phyloP scores from a whole-genome alignment of 2,329 filamentous ascomycete genomes.

The Curvularia eragrostidis region DNA sequence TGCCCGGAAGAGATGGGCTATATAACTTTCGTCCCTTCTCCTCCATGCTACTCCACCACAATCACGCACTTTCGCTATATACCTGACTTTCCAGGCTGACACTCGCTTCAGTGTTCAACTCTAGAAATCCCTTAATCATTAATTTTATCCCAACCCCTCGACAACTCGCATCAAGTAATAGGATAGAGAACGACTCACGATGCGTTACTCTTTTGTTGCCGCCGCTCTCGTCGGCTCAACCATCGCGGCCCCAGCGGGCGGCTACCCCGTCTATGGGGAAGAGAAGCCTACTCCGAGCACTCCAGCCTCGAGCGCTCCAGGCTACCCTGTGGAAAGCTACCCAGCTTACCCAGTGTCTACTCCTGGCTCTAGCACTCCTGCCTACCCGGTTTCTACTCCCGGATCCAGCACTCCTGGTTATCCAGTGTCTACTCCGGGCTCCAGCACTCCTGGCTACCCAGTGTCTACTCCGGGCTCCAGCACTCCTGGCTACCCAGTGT shows the following conservation, averaged over 20 bases:
- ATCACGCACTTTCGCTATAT: constrained; percentile 42
- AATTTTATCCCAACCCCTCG: constrained; percentile 24
- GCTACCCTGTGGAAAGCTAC: constrained; percentile 6
- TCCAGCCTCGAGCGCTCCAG: background rate
- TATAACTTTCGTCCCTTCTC: constrained; percentile 34
- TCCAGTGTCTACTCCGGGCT: too few species aligned
- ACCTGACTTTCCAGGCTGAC: constrained; percentile 31
- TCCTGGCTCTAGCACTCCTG: too few species aligned
- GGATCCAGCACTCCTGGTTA: too few species aligned
- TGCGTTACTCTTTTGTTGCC: constrained; percentile 43
- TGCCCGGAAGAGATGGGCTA: constrained; percentile 22
- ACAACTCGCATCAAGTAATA: constrained; percentile 6
- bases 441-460: constrained; percentile 8
- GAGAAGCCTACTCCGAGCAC: background rate
- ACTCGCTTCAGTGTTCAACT: constrained; percentile 41
- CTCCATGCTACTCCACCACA: constrained; percentile 25
- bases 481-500: background rate
- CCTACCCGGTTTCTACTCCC: too few species aligned
- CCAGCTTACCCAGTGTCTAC: background rate
- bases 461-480: too few species aligned
- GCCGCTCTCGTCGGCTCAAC: constrained; percentile 42
- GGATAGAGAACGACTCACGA: constrained; percentile 28
- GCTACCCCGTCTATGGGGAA: constrained; percentile 5
- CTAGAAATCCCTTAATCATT: constrained; percentile 33
- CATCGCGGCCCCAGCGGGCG: constrained; percentile 35